A percentile compares a stretch with the other conserved stretches of the same genome.
phyloP scores from a whole-genome alignment of 2,329 filamentous ascomycete genomes.

The Calonectria multiphialidica region DNA sequence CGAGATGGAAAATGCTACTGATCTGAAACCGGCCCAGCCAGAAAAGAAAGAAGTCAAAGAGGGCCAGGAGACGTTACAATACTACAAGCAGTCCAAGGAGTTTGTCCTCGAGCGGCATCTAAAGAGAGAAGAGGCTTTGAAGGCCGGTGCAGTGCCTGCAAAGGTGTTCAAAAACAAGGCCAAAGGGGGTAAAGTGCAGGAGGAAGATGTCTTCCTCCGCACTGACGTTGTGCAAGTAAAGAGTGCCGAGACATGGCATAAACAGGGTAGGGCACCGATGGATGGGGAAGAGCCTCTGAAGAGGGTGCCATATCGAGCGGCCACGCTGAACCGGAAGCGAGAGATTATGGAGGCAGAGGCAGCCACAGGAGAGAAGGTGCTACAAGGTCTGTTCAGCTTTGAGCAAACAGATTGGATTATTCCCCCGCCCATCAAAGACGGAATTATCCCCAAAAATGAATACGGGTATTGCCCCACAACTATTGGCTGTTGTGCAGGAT shows the following conservation, averaged over 20 bases:
- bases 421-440: constrained; percentile 85
- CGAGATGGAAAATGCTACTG: constrained; percentile 81
- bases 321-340: constrained; percentile 86
- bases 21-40: constrained; percentile 78
- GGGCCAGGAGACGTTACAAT: constrained; percentile 85
- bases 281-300: constrained; percentile 83
- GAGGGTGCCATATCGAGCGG: constrained; percentile 88
- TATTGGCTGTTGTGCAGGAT: background rate
- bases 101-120: constrained; percentile 89
- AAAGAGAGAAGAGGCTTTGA: constrained; percentile 90
- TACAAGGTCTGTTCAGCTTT: constrained; percentile 86
- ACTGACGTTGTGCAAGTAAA: constrained; percentile 87
- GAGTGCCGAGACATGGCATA: constrained; percentile 97
- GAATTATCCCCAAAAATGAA: constrained; percentile 90
- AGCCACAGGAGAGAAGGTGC: constrained; percentile 82
- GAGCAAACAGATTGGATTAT: constrained; percentile 97
- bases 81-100: constrained; percentile 87
- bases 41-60: constrained; percentile 81
- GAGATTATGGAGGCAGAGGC: constrained; percentile 90
- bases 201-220: constrained; percentile 85
- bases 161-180: constrained; percentile 80
- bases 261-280: constrained; percentile 86
- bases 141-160: constrained; percentile 75
- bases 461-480: constrained; percentile 69
- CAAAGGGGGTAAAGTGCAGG: constrained; percentile 79